These are phyloP conservation scores for Cicer yamashitae DNA, from an alignment of 306 rosid genomes.

Conservation along the genomic window DNA sequence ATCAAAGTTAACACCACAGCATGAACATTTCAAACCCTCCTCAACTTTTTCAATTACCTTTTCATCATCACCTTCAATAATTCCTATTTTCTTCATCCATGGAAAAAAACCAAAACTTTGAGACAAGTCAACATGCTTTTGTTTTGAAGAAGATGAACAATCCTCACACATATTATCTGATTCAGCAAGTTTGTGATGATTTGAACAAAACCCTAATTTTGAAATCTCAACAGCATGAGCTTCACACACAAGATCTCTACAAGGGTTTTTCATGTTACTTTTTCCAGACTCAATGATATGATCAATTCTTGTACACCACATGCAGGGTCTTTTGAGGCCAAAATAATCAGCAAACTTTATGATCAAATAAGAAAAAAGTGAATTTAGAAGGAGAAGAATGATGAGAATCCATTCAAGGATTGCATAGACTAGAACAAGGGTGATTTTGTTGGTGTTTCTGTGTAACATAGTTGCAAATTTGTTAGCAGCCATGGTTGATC, in stretches of 20 bases:
- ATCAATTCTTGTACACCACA: constrained; percentile 89
- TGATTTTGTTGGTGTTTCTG: constrained; percentile 81
- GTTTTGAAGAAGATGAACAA: constrained; percentile 69
- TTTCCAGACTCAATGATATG: constrained; percentile 70
- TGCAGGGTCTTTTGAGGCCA: constrained; percentile 87
- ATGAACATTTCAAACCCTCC: constrained; percentile 65
- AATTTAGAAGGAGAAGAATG: constrained; percentile 75
- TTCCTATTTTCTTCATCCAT: constrained; percentile 71
- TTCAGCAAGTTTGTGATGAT: constrained; percentile 73
- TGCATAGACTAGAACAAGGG: constrained; percentile 79
- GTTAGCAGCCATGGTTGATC: constrained; percentile 86
- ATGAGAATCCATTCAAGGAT: constrained; percentile 90
- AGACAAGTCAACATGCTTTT: constrained; percentile 54
- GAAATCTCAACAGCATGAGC: constrained; percentile 85
- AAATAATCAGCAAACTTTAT: constrained; percentile 79
- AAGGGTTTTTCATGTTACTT: constrained; percentile 33
- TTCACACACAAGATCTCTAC: constrained; percentile 86
- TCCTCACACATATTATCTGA: constrained; percentile 78
- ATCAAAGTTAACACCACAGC: constrained; percentile 72
- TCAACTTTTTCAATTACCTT: constrained; percentile 50
- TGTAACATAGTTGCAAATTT: constrained; percentile 87
- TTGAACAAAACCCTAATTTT: constrained; percentile 67
- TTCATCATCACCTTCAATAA: constrained; percentile 50
- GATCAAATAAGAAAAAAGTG: constrained; percentile 82
- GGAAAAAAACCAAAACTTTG: constrained; percentile 64